A percentile compares a stretch with the other conserved stretches of the same genome.
Conservation (phyloP, 257 asterid genomes). For the Misopates orontium region DNA sequence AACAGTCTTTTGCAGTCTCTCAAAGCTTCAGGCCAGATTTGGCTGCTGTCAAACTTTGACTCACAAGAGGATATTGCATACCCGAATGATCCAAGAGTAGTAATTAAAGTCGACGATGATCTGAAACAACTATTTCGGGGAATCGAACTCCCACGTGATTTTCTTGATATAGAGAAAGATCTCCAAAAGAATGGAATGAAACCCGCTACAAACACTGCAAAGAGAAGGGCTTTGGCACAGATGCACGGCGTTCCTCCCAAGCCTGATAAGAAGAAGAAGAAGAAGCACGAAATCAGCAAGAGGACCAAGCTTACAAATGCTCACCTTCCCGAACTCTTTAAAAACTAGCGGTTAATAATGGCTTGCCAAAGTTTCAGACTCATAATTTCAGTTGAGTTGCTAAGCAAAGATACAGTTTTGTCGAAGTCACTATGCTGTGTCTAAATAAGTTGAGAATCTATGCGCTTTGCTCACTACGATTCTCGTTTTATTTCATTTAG, state of each 20-base stretch:
- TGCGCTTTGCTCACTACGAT: too few species aligned
- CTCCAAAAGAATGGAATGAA: slow-evolving; percentile 85
- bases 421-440: too few species aligned
- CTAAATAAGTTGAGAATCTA: too few species aligned
- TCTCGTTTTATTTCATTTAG: too few species aligned
- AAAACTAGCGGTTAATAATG: slow-evolving; percentile 34
- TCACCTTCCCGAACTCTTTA: slow-evolving; percentile 84
- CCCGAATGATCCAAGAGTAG: slow-evolving; percentile 67
- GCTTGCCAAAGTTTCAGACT: background rate
- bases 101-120: slow-evolving; percentile 69
- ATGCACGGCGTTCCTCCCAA: slow-evolving; percentile 59
- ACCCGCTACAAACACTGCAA: slow-evolving; percentile 80
- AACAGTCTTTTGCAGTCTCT: slow-evolving; percentile 43
- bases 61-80: slow-evolving; percentile 85
- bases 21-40: slow-evolving; percentile 65
- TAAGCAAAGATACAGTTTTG: too few species aligned
- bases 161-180: slow-evolving; percentile 79
- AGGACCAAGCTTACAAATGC: slow-evolving; percentile 91
- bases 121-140: slow-evolving; percentile 62
- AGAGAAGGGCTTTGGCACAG: slow-evolving; percentile 78
- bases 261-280: slow-evolving; percentile 68
- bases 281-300: slow-evolving; percentile 79
- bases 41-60: slow-evolving; percentile 71
- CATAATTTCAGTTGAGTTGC: background rate
- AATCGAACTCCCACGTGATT: slow-evolving; percentile 76